Evolutionary conservation across 331 rosid genomes (phyloP).

Genomic region (Malus hybrid): DNA sequence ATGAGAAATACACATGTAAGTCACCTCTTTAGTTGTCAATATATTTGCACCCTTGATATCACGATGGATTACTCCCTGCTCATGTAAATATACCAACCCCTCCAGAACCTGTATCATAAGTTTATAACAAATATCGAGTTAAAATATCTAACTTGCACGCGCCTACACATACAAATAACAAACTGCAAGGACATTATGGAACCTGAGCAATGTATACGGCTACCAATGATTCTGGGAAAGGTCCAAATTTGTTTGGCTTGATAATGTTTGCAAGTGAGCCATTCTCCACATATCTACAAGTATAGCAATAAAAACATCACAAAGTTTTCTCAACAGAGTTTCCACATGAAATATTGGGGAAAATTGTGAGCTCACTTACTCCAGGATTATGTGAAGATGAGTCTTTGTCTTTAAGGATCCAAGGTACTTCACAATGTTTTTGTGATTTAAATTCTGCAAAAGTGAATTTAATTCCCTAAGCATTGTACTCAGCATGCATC

Average conservation of each 20-base stretch:
- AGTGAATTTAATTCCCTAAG: conserved; percentile 7
- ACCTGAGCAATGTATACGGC: conserved; percentile 98
- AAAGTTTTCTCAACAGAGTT: conserved; percentile 7
- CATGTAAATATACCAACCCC: conserved; percentile 98
- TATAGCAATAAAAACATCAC: conserved; percentile 10
- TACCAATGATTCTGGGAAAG: conserved; percentile 98
- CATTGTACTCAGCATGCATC: conserved; percentile 5
- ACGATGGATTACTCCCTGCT: conserved; percentile 98
- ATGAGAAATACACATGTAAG: not conserved
- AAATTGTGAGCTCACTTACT: conserved; percentile 50
- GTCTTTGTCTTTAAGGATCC: conserved; percentile 96
- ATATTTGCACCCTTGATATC: conserved; percentile 99
- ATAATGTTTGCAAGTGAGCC: conserved; percentile 98
- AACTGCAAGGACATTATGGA: conserved; percentile 14
- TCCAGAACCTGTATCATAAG: conserved; percentile 73
- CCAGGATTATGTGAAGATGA: conserved; percentile 92
- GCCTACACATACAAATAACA: conserved; percentile 1
- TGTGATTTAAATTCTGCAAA: conserved; percentile 95
- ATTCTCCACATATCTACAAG: conserved; percentile 84
- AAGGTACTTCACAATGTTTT: conserved; percentile 97
- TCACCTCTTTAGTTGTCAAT: conserved; percentile 95
- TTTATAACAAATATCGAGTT: conserved; percentile 7
- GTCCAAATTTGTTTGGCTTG: conserved; percentile 99
- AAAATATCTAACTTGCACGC: not conserved
- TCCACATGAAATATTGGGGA: conserved; percentile 7